Evolutionary conservation across 768 basidiomycete genomes (phyloP).

Genomic region (Mycena rebaudengoi): DNA sequence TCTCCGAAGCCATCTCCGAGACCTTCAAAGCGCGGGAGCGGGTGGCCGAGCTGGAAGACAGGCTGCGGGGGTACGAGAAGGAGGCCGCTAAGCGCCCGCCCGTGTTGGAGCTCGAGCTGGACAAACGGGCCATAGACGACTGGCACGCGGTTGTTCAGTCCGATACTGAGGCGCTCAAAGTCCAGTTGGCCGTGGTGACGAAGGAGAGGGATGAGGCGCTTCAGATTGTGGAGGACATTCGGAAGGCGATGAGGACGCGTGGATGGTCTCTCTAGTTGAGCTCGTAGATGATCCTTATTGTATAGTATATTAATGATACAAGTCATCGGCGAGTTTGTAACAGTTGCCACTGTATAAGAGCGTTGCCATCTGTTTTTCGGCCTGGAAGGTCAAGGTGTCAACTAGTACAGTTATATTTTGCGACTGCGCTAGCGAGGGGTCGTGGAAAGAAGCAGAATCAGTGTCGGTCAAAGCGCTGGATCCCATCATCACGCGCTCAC

Average conservation of each 20-base stretch:
- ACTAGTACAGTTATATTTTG: too few species aligned
- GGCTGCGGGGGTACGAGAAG: slow-evolving; percentile 13
- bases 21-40: slow-evolving; percentile 28
- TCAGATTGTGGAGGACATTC: slow-evolving; percentile 25
- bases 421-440: too few species aligned
- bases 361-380: too few species aligned
- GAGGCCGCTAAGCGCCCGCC: slow-evolving; percentile 8
- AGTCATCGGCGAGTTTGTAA: too few species aligned
- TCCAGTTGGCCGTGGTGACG: slow-evolving; percentile 19
- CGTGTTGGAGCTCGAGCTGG: slow-evolving; percentile 17
- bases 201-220: slow-evolving; percentile 26
- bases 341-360: too few species aligned
- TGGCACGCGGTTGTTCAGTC: slow-evolving; percentile 25
- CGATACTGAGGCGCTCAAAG: slow-evolving; percentile 24
- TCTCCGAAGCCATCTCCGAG: slow-evolving; percentile 27
- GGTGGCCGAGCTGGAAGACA: slow-evolving; percentile 23
- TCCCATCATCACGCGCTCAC: too few species aligned
- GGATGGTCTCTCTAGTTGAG: slow-evolving; percentile 2
- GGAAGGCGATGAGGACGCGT: slow-evolving; percentile 6
- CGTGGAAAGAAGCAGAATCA: too few species aligned
- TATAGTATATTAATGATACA: too few species aligned
- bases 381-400: too few species aligned
- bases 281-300: too few species aligned
- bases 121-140: slow-evolving; percentile 18
- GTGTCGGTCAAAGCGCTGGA: too few species aligned